A percentile compares a stretch with the other conserved stretches of the same genome.
These are phyloP conservation scores for Psilocybe azurescens DNA, from an alignment of 768 basidiomycete genomes.

Conservation along the genomic window DNA sequence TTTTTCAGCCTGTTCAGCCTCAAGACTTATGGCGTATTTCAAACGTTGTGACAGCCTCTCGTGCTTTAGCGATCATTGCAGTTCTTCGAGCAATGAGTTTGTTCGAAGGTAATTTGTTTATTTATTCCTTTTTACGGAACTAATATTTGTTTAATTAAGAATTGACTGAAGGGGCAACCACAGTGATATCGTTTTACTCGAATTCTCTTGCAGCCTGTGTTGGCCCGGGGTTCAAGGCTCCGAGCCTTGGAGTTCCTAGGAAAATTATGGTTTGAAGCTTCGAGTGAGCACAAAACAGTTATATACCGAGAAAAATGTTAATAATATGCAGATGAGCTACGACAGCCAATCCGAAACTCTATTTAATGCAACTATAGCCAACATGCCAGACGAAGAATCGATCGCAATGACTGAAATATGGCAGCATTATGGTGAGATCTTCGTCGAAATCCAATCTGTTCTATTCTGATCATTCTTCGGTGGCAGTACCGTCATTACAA, in stretches of 20 bases:
- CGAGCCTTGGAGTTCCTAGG: slow-evolving; percentile 79
- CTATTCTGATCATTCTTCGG: not conserved
- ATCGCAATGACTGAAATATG: slow-evolving; percentile 60
- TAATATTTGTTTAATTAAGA: slow-evolving; percentile 46
- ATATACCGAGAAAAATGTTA: not conserved
- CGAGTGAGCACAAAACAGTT: slow-evolving; percentile 49
- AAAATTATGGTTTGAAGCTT: slow-evolving; percentile 75
- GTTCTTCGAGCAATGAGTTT: slow-evolving; percentile 75
- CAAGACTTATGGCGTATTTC: slow-evolving; percentile 77
- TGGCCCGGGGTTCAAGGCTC: slow-evolving; percentile 64
- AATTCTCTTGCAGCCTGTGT: slow-evolving; percentile 68
- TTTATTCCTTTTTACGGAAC: not conserved
- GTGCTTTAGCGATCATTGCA: slow-evolving; percentile 69
- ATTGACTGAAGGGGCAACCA: slow-evolving; percentile 68
- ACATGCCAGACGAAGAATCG: slow-evolving; percentile 72
- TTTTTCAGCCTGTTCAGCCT: slow-evolving; percentile 43
- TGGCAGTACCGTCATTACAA: slow-evolving; percentile 64
- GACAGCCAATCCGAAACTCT: slow-evolving; percentile 77
- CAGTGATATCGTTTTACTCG: slow-evolving; percentile 82
- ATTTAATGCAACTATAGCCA: slow-evolving; percentile 76
- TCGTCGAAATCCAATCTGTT: not conserved
- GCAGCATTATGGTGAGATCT: slow-evolving; percentile 63
- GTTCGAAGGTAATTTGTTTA: slow-evolving; percentile 57
- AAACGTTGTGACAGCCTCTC: slow-evolving; percentile 66
- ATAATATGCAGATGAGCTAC: slow-evolving; percentile 62